Conservation (phyloP, 2,329 filamentous ascomycete species). For the Cladosporium phlei region DNA sequence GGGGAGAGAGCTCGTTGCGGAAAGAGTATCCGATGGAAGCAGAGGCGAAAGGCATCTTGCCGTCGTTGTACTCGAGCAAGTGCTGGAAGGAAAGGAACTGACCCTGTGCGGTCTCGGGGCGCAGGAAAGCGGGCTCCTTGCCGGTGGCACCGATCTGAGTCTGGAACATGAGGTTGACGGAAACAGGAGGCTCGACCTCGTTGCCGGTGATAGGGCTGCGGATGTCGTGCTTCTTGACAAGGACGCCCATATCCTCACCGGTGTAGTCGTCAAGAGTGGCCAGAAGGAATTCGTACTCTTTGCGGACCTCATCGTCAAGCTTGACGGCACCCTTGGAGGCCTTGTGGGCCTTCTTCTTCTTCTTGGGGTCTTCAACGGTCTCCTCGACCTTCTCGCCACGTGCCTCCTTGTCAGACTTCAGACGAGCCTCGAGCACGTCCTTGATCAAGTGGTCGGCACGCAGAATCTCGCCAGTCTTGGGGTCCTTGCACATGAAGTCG, state of each 20-base stretch:
- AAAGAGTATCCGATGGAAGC: constrained; percentile 97
- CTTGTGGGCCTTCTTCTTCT: constrained; percentile 75
- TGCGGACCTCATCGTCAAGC: constrained; percentile 77
- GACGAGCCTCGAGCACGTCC: constrained; percentile 78
- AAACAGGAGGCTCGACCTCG: constrained; percentile 72
- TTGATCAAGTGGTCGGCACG: constrained; percentile 95
- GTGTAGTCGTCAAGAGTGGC: constrained; percentile 95
- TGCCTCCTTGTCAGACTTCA: constrained; percentile 89
- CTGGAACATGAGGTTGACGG: constrained; percentile 99
- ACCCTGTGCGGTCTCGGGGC: constrained; percentile 94
- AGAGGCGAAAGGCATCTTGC: constrained; percentile 92
- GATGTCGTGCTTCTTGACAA: constrained; percentile 89
- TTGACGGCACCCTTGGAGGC: constrained; percentile 65
- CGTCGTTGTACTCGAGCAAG: constrained; percentile 92
- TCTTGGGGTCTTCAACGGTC: constrained; percentile 73
- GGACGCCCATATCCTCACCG: constrained; percentile 74
- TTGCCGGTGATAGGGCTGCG: constrained; percentile 77
- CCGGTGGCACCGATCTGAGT: constrained; percentile 90
- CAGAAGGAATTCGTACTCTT: constrained; percentile 87
- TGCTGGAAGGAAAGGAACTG: constrained; percentile 98
- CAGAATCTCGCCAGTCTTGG: constrained; percentile 94
- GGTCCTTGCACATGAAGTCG: constrained; percentile 91
- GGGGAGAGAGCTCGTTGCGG: constrained; percentile 94
- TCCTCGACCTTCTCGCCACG: constrained; percentile 73
- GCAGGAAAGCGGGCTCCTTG: constrained; percentile 77